Percentiles rank a stretch among this genome's conserved stretches.
Evolutionary conservation across 805 yeast species (phyloP).

Genomic region (Lachancea sp.): DNA sequence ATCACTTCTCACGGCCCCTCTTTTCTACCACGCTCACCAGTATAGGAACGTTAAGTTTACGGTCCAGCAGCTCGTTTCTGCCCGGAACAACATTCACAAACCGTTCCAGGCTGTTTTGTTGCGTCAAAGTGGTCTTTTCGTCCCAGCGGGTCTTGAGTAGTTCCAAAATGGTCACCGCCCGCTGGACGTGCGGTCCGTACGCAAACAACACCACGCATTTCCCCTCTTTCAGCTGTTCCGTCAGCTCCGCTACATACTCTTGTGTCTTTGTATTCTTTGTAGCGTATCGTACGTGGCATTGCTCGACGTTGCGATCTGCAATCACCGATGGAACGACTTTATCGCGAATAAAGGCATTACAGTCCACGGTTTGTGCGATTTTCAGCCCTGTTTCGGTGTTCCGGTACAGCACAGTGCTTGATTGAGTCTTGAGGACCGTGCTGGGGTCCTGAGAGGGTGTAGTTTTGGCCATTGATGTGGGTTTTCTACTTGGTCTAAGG

Average conservation of each 20-base stretch:
- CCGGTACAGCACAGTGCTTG: slow-evolving; percentile 1
- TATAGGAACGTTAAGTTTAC: slow-evolving; percentile 20
- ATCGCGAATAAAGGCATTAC: slow-evolving; percentile 16
- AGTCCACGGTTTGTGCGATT: slow-evolving; percentile 9
- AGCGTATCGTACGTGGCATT: slow-evolving; percentile 8
- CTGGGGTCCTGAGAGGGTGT: not conserved
- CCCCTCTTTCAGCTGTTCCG: not conserved
- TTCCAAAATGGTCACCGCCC: slow-evolving; percentile 22
- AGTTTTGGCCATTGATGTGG: not conserved
- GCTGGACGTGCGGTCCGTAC: slow-evolving; percentile 27
- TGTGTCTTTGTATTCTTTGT: slow-evolving; percentile 23
- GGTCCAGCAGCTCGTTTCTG: slow-evolving; percentile 24
- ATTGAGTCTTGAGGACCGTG: slow-evolving; percentile 1
- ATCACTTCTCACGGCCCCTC: not conserved
- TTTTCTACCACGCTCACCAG: slow-evolving; percentile 9
- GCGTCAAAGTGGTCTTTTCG: slow-evolving; percentile 7
- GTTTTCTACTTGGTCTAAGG: not conserved
- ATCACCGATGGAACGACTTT: slow-evolving; percentile 15
- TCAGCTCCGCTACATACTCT: slow-evolving; percentile 14
- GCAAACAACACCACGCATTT: slow-evolving; percentile 13
- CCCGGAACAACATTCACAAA: slow-evolving; percentile 19
- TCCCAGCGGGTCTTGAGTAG: slow-evolving; percentile 14
- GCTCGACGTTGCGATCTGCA: not conserved
- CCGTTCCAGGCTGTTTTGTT: slow-evolving; percentile 22
- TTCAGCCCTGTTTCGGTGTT: slow-evolving; percentile 12